These are phyloP conservation scores for Phyllosticta citribraziliensis DNA, from an alignment of 2,329 filamentous ascomycete species.

Conservation along the genomic window DNA sequence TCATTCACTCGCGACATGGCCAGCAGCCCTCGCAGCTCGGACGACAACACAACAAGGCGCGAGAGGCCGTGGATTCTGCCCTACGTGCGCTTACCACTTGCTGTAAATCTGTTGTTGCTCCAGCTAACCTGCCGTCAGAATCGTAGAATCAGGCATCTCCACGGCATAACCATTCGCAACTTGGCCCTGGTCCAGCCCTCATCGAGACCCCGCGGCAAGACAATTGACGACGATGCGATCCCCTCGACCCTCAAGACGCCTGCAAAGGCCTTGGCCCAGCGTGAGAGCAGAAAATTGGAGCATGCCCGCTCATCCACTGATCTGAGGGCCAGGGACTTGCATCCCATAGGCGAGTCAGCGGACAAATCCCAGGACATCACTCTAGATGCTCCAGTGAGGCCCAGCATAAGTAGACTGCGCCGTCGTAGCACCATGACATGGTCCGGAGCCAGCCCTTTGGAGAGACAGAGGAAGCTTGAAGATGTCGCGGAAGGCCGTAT, in stretches of 20 bases:
- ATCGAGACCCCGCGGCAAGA: constrained; percentile 44
- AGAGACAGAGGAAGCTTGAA: constrained; percentile 66
- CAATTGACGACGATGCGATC: constrained; percentile 67
- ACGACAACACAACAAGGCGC: constrained; percentile 14
- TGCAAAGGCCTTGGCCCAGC: constrained; percentile 51
- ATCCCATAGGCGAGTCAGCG: constrained; percentile 15
- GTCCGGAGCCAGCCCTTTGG: constrained; percentile 48
- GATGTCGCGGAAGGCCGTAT: constrained; percentile 60
- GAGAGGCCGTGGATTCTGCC: constrained; percentile 30
- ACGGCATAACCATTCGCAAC: constrained; percentile 80
- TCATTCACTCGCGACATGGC: constrained; percentile 1
- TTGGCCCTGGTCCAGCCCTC: constrained; percentile 54
- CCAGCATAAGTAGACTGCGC: constrained; percentile 30
- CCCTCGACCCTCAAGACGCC: constrained; percentile 57
- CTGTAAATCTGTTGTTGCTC: neutral
- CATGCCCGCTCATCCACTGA: constrained; percentile 52
- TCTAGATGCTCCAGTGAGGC: constrained; percentile 20
- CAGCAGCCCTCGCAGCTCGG: neutral
- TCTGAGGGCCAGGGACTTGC: constrained; percentile 29
- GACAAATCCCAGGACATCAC: constrained; percentile 14
- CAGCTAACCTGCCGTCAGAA: constrained; percentile 45
- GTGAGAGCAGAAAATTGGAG: constrained; percentile 39
- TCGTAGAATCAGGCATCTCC: constrained; percentile 77
- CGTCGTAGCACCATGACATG: constrained; percentile 54
- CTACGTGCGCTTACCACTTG: constrained; percentile 19